Evolutionary conservation across 495 filamentous ascomycete genomes (phyloP), one percentile per base, ranked within the genome.

Genomic region (Neurospora intermedia): DNA sequence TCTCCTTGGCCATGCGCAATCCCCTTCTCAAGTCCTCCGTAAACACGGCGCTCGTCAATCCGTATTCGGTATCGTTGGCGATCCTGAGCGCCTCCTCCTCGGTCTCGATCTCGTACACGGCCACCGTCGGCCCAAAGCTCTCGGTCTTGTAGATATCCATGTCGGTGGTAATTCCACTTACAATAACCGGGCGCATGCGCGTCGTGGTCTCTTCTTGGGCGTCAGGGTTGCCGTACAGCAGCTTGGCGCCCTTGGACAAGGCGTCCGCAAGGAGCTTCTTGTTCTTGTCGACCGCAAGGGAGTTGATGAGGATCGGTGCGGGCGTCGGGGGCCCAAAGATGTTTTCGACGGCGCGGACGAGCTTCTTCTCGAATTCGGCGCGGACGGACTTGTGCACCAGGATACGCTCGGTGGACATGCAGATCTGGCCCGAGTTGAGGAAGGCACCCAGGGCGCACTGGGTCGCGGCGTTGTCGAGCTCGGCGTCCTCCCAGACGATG

Each of bases 391-490:
- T 87, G 78, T 96, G 92, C 31, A 97, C 92, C 27, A 97, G 82
- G 78, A 98, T 92, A 38, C 91, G 89, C 83, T 97, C 94, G 0
- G 94, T 97, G 3, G 89, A 88, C 94, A 98, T 96, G 84, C 94
- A 98, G 69, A 96, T 89, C 84, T 98, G 94, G 1, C 94, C 94
- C 31, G 88, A 79, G 77, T 88, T 84, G 54, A 88, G 71, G 79
- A 89, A 88, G 5, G 87, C 83, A 3, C 88, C 88, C 6, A 84
- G 71, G 0, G 84, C 83, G 76, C 85, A 86, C 69, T 84, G 80
- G 38, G 78, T 62, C 0, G 89, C 90, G 2, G 90, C 90, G 43
- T 83, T 73, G 41, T 87, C 84, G 13, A 92, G 74, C 76, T 92
- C 85, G 6, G 90, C 90, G 81, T 92, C 90, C 48, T 89, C 86